phyloP scores from a whole-genome alignment of 2,329 filamentous ascomycete species.

The Pseudocercospora musae region DNA sequence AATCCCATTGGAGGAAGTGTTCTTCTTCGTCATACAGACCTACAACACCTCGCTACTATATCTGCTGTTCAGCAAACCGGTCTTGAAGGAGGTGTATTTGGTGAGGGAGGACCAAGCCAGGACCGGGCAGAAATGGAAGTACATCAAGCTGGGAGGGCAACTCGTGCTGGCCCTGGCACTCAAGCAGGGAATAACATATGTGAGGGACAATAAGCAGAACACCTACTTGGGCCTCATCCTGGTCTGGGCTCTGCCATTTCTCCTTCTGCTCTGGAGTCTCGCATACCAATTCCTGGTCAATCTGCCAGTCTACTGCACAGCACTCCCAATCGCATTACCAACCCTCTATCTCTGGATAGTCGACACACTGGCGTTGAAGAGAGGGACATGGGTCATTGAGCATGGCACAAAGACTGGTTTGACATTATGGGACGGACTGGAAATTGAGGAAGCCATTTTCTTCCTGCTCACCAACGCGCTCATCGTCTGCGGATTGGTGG shows the following conservation, averaged over 20 bases:
- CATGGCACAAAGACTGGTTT: constrained; percentile 63
- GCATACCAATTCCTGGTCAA: constrained; percentile 62
- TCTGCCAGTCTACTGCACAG: constrained; percentile 57
- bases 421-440: constrained; percentile 62
- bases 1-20: constrained; percentile 70
- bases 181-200: constrained; percentile 44
- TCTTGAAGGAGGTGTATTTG: constrained; percentile 55
- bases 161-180: constrained; percentile 46
- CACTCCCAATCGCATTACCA: constrained; percentile 59
- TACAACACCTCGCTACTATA: constrained; percentile 70
- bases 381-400: constrained; percentile 71
- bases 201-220: constrained; percentile 47
- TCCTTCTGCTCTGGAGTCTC: constrained; percentile 61
- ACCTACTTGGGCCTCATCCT: constrained; percentile 70
- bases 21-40: constrained; percentile 75
- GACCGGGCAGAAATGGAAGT: constrained; percentile 36
- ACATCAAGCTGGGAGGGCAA: constrained; percentile 51
- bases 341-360: constrained; percentile 71
- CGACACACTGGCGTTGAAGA: constrained; percentile 63
- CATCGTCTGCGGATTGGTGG: constrained; percentile 65
- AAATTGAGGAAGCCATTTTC: constrained; percentile 72
- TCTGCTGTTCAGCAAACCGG: constrained; percentile 62
- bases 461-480: constrained; percentile 68
- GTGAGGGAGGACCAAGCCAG: constrained; percentile 38
- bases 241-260: constrained; percentile 64